Evolutionary conservation across 2,329 filamentous ascomycete genomes (phyloP), one percentile per base, ranked within the genome.

Genomic region (Fusarium pseudocircinatum): DNA sequence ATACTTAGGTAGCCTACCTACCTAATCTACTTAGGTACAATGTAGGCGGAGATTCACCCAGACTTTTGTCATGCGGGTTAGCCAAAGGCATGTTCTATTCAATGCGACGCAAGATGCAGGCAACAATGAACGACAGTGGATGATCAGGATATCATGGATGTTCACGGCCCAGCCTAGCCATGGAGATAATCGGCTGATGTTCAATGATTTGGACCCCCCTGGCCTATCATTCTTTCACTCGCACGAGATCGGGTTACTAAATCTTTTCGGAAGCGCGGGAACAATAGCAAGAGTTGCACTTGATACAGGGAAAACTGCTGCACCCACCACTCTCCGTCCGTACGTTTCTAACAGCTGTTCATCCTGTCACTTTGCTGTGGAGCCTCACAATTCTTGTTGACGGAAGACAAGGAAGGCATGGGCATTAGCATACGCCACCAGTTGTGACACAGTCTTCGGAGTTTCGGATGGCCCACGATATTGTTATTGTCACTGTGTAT

Each of bases 371-470:
- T 61, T 54, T 43, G 54, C 46, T 60, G 70, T 77, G 74, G 67
- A 56, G 65, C 60, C 61, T 69, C 54, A 65, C 37, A 53, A 44
- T 56, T 57, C 37, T 43, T 54, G 39, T 59, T 26, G 50, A 62
- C 42, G 22, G 56, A 24, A 49, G 50, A 62, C 56, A 36, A 32
- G 54, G 32, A 36, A 32, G 54, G 32, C 40, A 50, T 60, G 62
- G 57, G 42, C 36, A 50, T 60, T 63, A 54, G 62, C 66, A 74
- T 71, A 77, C 65, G 63, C 73, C 68, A 77, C 64, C 58, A 44
- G 60, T 68, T 74, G 75, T 73, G 52, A 46, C 69, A 76, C 73
- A 42, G 57, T 57, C 58, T 63, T 75, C 72, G 72, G 75, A 63
- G 60, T 64, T 76, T 76, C 75, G 73, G 72, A 67, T 60, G 65